Conservation (phyloP, 495 filamentous ascomycete species). For the Lichina pygmaea region DNA sequence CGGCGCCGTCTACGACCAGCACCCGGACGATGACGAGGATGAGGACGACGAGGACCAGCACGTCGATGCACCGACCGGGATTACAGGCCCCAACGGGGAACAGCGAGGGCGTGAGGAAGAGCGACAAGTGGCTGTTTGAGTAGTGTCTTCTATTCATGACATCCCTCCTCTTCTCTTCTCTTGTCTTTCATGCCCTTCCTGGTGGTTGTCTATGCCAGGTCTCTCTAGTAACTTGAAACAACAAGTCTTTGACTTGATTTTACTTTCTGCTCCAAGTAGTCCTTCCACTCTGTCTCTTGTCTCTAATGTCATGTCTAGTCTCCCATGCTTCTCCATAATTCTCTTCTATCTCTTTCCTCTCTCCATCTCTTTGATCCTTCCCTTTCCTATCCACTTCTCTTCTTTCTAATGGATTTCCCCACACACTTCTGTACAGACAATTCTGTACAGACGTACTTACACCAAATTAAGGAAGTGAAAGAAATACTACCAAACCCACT, state of each 20-base stretch:
- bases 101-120: constrained; percentile 34
- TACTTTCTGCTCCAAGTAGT: not conserved
- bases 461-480: too few species aligned
- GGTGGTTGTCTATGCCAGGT: too few species aligned
- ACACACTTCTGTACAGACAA: too few species aligned
- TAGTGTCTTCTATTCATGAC: not conserved
- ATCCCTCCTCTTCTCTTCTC: not conserved
- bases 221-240: too few species aligned
- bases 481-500: too few species aligned
- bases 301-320: not conserved
- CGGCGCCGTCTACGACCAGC: constrained; percentile 24
- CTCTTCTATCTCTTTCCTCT: too few species aligned
- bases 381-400: not conserved
- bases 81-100: constrained; percentile 23
- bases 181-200: too few species aligned
- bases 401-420: too few species aligned
- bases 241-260: too few species aligned
- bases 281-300: not conserved
- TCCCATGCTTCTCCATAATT: too few species aligned
- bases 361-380: not conserved
- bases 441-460: too few species aligned
- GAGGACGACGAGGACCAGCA: constrained; percentile 21
- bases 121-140: constrained; percentile 7
- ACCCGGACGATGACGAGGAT: constrained; percentile 24
- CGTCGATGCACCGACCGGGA: not conserved